Conservation (phyloP, 23 red algal species). For the Chondrus crispus region DNA sequence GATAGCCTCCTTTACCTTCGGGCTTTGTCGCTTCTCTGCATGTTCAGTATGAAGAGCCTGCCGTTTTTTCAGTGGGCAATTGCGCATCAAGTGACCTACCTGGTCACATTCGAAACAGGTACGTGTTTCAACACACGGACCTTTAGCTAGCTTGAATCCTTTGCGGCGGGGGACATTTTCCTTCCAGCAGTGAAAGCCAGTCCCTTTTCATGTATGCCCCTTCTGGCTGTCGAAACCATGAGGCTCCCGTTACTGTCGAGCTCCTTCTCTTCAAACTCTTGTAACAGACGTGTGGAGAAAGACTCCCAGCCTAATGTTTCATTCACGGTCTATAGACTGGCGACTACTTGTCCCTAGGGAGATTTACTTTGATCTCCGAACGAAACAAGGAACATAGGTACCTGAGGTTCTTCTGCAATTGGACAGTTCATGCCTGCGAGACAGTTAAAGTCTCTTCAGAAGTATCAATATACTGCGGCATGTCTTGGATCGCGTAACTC, state of each 20-base stretch:
- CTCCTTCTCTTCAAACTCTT: neutral
- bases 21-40: neutral
- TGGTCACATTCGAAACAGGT: neutral
- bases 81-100: neutral
- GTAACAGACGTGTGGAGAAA: neutral
- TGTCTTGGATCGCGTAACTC: neutral
- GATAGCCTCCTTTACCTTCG: neutral
- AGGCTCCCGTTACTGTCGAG: neutral
- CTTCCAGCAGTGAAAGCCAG: neutral
- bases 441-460: neutral
- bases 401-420: neutral
- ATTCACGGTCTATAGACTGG: neutral
- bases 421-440: no score
- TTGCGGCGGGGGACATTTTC: no score
- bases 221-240: neutral
- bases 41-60: neutral
- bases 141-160: no score
- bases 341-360: neutral
- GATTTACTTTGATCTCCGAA: neutral
- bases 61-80: neutral
- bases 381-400: neutral
- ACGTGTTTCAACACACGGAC: neutral
- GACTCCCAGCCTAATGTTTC: neutral
- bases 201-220: neutral
- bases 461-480: neutral